phyloP scores from a whole-genome alignment of 345 rosid genomes.

The Dimocarpus longan region DNA sequence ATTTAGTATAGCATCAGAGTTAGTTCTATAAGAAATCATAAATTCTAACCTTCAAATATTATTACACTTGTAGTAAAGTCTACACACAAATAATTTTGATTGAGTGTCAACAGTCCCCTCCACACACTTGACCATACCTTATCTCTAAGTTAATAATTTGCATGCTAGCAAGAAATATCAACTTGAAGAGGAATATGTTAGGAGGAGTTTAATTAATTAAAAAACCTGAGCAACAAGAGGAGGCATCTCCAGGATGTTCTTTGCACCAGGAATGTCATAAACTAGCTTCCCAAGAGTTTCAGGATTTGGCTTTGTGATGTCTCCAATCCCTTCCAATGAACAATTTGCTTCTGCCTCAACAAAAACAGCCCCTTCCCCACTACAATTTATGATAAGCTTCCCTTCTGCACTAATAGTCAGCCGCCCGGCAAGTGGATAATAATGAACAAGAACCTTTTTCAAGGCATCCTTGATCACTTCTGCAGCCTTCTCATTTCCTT shows the following conservation, averaged over 20 bases:
- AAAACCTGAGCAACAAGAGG: conserved; percentile 90
- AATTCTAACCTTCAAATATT: too few relatives aligned
- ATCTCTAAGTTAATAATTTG: too few relatives aligned
- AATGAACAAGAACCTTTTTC: conserved; percentile 72
- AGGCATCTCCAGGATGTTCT: conserved; percentile 84
- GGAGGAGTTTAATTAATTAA: too few relatives aligned
- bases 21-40: too few relatives aligned
- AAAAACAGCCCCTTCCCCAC: conserved; percentile 80
- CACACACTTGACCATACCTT: too few relatives aligned
- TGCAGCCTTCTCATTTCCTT: conserved; percentile 58
- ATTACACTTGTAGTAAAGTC: too few relatives aligned
- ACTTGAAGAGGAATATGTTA: neutral
- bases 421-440: conserved; percentile 87
- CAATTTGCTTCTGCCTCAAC: conserved; percentile 86
- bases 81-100: too few relatives aligned
- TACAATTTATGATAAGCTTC: conserved; percentile 75
- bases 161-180: neutral
- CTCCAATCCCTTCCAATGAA: conserved; percentile 67
- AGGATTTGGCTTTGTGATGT: conserved; percentile 78
- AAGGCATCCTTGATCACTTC: conserved; percentile 71
- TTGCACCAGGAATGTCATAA: conserved; percentile 78
- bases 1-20: too few relatives aligned
- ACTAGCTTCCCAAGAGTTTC: conserved; percentile 78
- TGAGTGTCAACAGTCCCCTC: neutral
- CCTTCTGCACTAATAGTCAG: conserved; percentile 75